Percentiles rank a stretch among this genome's conserved stretches.
These are phyloP conservation scores for Penicillium sp. DNA, from an alignment of 2,329 filamentous ascomycete genomes.

Conservation along the genomic window DNA sequence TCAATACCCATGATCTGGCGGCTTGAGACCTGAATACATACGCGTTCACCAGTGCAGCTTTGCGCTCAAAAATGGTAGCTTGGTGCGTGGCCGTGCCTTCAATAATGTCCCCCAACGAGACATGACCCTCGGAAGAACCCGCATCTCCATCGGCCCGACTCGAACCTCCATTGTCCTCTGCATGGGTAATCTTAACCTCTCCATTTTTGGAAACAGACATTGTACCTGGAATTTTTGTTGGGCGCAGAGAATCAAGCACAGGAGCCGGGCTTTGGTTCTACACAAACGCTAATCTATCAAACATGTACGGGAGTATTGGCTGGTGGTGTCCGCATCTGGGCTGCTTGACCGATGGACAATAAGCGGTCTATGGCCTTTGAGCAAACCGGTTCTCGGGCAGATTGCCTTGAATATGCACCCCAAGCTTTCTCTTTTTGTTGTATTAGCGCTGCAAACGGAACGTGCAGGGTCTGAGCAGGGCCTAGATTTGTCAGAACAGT, in stretches of 20 bases:
- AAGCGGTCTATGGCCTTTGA: not conserved
- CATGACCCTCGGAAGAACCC: not conserved
- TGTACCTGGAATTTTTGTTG: not conserved
- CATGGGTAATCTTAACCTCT: not conserved
- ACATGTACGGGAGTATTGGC: not conserved
- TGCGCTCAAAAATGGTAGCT: conserved; percentile 8
- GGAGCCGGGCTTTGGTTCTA: not conserved
- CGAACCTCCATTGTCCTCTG: not conserved
- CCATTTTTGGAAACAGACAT: not conserved
- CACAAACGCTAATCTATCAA: not conserved
- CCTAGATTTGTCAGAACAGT: not conserved
- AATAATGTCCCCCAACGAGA: not conserved
- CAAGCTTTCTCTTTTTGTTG: not conserved
- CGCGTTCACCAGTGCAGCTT: conserved; percentile 6
- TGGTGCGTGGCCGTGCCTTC: not conserved
- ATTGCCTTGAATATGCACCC: not conserved
- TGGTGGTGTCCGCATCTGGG: not conserved
- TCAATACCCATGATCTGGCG: not conserved
- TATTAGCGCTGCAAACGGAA: not conserved
- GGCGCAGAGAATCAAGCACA: not conserved
- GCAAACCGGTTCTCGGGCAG: not conserved
- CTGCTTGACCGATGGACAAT: not conserved
- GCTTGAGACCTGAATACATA: not conserved
- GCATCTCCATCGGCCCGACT: not conserved
- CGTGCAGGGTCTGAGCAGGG: not conserved